Percentiles rank a stretch among this genome's conserved stretches.
These are phyloP conservation scores for Lachancea kluyveri DNA, from an alignment of 805 yeast genomes.

Conservation along the genomic window DNA sequence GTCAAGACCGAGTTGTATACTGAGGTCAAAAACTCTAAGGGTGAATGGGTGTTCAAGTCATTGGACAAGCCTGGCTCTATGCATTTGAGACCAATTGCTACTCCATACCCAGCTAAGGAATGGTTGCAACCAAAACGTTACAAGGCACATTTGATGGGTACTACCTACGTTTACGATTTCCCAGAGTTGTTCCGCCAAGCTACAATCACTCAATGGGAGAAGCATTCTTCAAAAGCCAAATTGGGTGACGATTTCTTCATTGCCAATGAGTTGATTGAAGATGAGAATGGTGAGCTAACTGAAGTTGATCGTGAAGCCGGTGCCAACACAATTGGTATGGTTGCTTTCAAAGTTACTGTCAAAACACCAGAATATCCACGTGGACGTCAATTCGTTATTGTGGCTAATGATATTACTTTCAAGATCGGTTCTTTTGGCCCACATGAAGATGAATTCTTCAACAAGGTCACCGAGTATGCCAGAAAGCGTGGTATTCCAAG, in stretches of 20 bases:
- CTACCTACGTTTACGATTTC: constrained; percentile 97
- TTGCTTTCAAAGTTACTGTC: constrained; percentile 84
- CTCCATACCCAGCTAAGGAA: constrained; percentile 97
- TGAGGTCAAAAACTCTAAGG: constrained; percentile 86
- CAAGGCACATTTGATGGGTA: constrained; percentile 96
- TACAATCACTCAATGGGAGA: constrained; percentile 77
- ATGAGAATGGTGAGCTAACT: constrained; percentile 70
- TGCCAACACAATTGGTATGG: constrained; percentile 94
- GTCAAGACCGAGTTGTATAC: constrained; percentile 92
- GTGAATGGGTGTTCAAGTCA: constrained; percentile 96
- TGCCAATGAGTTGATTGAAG: constrained; percentile 75
- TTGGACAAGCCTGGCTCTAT: constrained; percentile 92
- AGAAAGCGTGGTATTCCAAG: constrained; percentile 90
- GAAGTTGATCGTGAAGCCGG: constrained; percentile 96
- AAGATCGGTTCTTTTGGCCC: constrained; percentile 99
- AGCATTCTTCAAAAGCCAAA: constrained; percentile 45
- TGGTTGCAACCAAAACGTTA: constrained; percentile 98
- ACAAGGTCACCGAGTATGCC: constrained; percentile 88
- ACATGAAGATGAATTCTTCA: constrained; percentile 85
- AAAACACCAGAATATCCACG: constrained; percentile 96
- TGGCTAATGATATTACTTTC: constrained; percentile 96
- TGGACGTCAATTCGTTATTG: constrained; percentile 88
- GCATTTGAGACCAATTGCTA: constrained; percentile 93
- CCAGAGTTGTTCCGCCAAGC: constrained; percentile 98
- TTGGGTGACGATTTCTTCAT: constrained; percentile 62